Conservation (phyloP, 768 basidiomycete species). For the Phlebiopsis flavidoalba region DNA sequence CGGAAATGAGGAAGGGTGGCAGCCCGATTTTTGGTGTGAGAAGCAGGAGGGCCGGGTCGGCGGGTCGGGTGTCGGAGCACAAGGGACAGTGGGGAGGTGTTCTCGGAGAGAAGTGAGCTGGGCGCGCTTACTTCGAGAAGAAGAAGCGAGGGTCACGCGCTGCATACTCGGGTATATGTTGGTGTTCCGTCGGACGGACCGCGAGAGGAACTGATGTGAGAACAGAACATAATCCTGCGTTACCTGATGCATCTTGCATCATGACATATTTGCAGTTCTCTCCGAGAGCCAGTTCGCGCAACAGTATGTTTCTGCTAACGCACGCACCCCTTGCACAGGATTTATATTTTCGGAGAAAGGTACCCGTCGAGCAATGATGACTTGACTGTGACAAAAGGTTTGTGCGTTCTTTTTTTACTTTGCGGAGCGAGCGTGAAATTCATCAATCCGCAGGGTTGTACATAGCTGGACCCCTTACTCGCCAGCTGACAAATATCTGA, state of each 20-base stretch:
- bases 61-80: slow-evolving; percentile 10
- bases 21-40: slow-evolving; percentile 58
- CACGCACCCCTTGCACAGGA: slow-evolving; percentile 85
- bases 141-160: slow-evolving; percentile 34
- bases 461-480: slow-evolving; percentile 69
- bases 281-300: slow-evolving; percentile 80
- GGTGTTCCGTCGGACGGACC: not conserved
- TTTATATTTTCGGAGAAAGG: slow-evolving; percentile 77
- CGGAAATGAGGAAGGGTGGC: slow-evolving; percentile 55
- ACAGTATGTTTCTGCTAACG: slow-evolving; percentile 87
- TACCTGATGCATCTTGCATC: slow-evolving; percentile 77
- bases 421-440: not conserved
- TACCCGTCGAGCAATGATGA: slow-evolving; percentile 88
- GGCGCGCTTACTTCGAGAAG: not conserved
- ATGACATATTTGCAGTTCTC: slow-evolving; percentile 86
- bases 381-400: slow-evolving; percentile 94
- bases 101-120: slow-evolving; percentile 5
- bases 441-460: slow-evolving; percentile 34
- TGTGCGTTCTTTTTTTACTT: slow-evolving; percentile 16
- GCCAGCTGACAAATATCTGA: slow-evolving; percentile 51
- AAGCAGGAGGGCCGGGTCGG: slow-evolving; percentile 15
- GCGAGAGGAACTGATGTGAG: not conserved
- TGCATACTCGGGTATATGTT: slow-evolving; percentile 64
- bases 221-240: slow-evolving; percentile 65
- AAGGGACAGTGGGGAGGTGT: slow-evolving; percentile 2